These are phyloP conservation scores for Mariannaea sp. DNA, from an alignment of 2,329 filamentous ascomycete genomes.

Conservation along the genomic window DNA sequence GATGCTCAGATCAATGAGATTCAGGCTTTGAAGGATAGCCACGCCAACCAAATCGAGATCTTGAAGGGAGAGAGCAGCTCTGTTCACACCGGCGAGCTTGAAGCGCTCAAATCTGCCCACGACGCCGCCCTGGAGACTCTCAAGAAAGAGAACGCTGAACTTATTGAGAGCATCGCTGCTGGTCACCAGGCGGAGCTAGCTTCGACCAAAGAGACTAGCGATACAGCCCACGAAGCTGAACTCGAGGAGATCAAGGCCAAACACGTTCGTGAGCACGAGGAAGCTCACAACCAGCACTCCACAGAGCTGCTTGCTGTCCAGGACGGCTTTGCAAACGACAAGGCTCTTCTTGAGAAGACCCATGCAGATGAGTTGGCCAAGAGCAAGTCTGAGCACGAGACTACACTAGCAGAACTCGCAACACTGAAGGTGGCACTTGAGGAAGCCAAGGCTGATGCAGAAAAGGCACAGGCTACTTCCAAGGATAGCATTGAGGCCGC, in stretches of 20 bases:
- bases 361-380: constrained; percentile 44
- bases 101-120: constrained; percentile 51
- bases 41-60: constrained; percentile 55
- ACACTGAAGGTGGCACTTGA: constrained; percentile 38
- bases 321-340: constrained; percentile 48
- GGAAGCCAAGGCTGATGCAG: constrained; percentile 50
- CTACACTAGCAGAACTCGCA: constrained; percentile 20
- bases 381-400: constrained; percentile 38
- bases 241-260: constrained; percentile 42
- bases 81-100: constrained; percentile 47
- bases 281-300: constrained; percentile 40
- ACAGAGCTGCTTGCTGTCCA: constrained; percentile 48
- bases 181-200: constrained; percentile 41
- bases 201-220: constrained; percentile 39
- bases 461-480: constrained; percentile 50
- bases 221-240: constrained; percentile 39
- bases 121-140: constrained; percentile 49
- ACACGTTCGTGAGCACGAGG: constrained; percentile 39
- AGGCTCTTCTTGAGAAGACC: constrained; percentile 45
- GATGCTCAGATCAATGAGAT: constrained; percentile 56
- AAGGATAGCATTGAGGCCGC: constrained; percentile 52
- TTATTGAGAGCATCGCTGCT: constrained; percentile 43
- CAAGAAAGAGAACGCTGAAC: constrained; percentile 46
- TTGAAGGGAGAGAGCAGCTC: constrained; percentile 50
- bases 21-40: constrained; percentile 59